Base-by-base conservation (phyloP, 2,329 filamentous ascomycete genomes). In the Lasiodiplodia sp. region DNA sequence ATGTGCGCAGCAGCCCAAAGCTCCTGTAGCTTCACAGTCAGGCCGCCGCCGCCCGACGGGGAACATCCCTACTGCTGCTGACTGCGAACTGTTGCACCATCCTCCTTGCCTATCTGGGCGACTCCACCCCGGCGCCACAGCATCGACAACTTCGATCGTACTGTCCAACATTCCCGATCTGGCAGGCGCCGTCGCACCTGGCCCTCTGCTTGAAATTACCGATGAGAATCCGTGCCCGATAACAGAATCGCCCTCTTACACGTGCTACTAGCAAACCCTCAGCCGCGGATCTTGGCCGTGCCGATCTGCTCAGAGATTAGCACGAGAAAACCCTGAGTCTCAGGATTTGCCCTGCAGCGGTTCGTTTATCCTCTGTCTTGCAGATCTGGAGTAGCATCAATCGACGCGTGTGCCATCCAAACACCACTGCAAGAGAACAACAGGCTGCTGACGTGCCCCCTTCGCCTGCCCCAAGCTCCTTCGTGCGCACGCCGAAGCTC, bases 221-320 rank as follows among this genome's bases (percentile, higher is more conserved):
- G 44, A 64, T 38, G 28, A 28, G n/a, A 37, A 64, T 64, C 60
- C 60, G 51, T 64, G 60, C 60, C 60, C 60, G 44, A 64, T 52
- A 64, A 6, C 44, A 52, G 40, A 31, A 16, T 34, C 18, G 60
- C 31, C 47, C n/a, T 64, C 37, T 64, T 37, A 64, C 37, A 64
- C 60, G 38, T 44, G 31, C 23, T 38, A 25, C n/a, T 18, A 31
- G n/a, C 56, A 60, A 12, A 12, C n/a, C 12, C 21, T 40, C 57
- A 62, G 31, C 31, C 31, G 31, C 31, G 31, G 38, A 51, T 63
- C 40, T 49, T 51, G 25, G 58, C 23, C 16, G 23, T 10, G 58
- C 25, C 47, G 58, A 63, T 63, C 58, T 63, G 58, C 58, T 63
- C 18, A 34, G 18, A 31, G 18, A 49, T 28, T 14, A 21, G n/a